Base-by-base conservation (phyloP, 495 filamentous ascomycete species). In the Xylaria venustula region DNA sequence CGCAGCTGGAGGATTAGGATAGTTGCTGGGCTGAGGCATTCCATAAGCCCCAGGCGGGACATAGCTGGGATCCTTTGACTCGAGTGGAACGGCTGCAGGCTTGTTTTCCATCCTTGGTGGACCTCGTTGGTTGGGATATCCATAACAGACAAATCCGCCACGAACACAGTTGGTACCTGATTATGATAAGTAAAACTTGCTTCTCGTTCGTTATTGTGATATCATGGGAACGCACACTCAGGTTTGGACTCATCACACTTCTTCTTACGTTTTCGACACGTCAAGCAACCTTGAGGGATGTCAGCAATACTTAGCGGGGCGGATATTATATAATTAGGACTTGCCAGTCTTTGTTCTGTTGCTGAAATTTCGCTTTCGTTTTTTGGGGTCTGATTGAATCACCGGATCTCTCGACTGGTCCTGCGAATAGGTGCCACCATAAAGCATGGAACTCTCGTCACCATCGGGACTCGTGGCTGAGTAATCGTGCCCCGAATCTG, bases 201-300 rank as follows among this genome's bases (percentile, higher is more conserved):
- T 22, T 17, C 6, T 23, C 45, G 41, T 26, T 26, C 12, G 20
- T 12, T 20, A 26, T 19, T 48, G 9, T 19, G 41, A 30, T 46
- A 17, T 30, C 37, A 42, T 26, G 34, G 32, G 19, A 34, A 78
- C 85, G 72, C 69, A 96, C 94, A 98, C 79, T 92, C 88, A 44
- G 94, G 94, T 74, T 97, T 93, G 62, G 83, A 83, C 77, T 98
- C 94, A 68, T 98, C 94, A 71, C 94, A 98, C 75, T 98, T 98
- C 85, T 98, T 98, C 84, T 98, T 98, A 47, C 94, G 84, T 65
- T 87, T 84, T 55, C 94, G 83, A 72, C 94, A 98, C 26, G 94
- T 98, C 77, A 97, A 89, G 71, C 94, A 98, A 17, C 94, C 60
- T 62, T 23, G 1, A 17, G 1, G 20, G 23, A 62, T 55, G 64